Evolutionary conservation across 257 asterid species (phyloP).

Genomic region (Capsicum chinense): DNA sequence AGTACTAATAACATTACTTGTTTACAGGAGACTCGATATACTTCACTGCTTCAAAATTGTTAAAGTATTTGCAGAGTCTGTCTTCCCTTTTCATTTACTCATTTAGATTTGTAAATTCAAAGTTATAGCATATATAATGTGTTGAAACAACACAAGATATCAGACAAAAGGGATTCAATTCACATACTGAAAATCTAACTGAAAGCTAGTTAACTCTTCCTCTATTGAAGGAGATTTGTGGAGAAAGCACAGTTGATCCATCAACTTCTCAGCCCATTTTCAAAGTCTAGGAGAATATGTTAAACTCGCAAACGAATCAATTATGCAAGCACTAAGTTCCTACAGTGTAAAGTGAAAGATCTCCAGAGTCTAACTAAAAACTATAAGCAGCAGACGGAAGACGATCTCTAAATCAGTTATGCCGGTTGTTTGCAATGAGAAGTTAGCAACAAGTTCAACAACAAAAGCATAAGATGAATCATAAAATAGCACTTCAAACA

Average conservation of each 20-base stretch:
- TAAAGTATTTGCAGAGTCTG: neutral
- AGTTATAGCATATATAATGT: neutral
- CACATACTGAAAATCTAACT: neutral
- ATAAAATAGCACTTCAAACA: neutral
- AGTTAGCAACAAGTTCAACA: neutral
- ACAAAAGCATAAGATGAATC: neutral
- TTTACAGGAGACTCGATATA: neutral
- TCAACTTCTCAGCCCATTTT: neutral
- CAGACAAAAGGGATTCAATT: neutral
- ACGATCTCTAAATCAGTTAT: neutral
- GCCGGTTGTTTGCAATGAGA: neutral
- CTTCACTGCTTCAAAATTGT: neutral
- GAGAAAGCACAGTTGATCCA: neutral
- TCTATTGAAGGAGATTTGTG: neutral
- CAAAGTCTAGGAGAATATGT: neutral
- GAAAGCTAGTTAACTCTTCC: neutral
- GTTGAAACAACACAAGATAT: neutral
- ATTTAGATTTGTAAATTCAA: neutral
- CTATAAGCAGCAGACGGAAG: neutral
- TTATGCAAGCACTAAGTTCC: neutral
- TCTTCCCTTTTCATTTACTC: slow-evolving; percentile 3
- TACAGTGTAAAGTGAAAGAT: neutral
- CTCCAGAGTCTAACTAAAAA: neutral
- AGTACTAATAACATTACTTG: too few relatives aligned
- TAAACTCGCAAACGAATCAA: neutral